Evolutionary conservation across 208 protist species (phyloP).

Genomic region (Naegleria fowleri): DNA sequence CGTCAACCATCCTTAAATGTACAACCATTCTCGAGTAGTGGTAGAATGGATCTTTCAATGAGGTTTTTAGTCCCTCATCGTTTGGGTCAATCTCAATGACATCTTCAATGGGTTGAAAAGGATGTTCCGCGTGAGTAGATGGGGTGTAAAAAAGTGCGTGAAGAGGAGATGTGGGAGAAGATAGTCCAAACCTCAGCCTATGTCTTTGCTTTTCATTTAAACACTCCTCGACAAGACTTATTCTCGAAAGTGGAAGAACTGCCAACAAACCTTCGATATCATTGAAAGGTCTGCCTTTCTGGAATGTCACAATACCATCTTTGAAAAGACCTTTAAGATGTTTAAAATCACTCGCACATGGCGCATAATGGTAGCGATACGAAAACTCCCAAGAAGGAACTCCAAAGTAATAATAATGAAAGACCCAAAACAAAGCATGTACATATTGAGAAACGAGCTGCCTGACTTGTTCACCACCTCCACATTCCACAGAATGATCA

Average conservation of each 20-base stretch:
- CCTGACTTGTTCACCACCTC: conserved; percentile 51
- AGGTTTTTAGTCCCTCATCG: neutral
- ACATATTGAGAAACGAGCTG: conserved; percentile 80
- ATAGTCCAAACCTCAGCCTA: neutral
- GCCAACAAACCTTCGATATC: neutral
- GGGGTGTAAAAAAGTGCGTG: neutral
- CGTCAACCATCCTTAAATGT: neutral
- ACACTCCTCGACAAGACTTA: neutral
- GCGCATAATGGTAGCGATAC: conserved; percentile 98
- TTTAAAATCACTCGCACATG: conserved; percentile 77
- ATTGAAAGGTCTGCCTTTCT: neutral
- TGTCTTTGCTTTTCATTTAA: neutral
- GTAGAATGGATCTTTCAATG: neutral
- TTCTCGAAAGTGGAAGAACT: neutral
- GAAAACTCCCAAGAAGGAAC: conserved; percentile 95
- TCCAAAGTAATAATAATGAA: conserved; percentile 97
- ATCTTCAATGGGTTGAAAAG: neutral
- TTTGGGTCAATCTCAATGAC: neutral
- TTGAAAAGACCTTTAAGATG: neutral
- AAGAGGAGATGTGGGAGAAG: neutral
- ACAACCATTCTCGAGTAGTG: neutral
- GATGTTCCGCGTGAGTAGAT: neutral
- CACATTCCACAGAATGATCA: neutral
- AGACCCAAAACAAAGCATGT: conserved; percentile 95
- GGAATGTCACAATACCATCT: neutral